Evolutionary conservation across 2,329 filamentous ascomycete genomes (phyloP), one percentile per base, ranked within the genome.

Genomic region (Cytospora mali): DNA sequence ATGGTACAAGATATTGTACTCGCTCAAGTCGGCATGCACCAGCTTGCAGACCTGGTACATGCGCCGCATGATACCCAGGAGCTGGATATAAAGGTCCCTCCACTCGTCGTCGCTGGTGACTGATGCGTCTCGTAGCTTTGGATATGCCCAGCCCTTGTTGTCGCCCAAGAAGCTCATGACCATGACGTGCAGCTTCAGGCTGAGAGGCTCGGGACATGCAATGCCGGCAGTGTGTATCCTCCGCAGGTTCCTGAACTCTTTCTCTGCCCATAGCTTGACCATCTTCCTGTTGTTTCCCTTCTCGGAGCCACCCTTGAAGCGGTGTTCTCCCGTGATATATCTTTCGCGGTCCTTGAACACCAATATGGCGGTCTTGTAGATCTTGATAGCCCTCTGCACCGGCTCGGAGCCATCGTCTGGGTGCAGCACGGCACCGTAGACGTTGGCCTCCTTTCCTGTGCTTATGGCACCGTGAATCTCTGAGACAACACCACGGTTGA

Each of bases 191-290:
- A 94, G 84, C 71, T 94, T 93, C 55, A 99, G 86, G 70, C 89
- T 88, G 64, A 98, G 81, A 3, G 95, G 93, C 73, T 97, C 92
- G 0, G 95, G 95, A 69, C 91, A 96, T 6, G 93, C 90, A 60
- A 99, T 97, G 9, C 91, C 92, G 9, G 93, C 90, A 6, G 86
- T 80, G 75, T 96, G 81, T 66, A 99, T 89, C 61, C 95, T 85
- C 68, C 92, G 88, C 71, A 99, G 77, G 76, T 99, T 99, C 49
- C 95, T 87, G 80, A 96, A 96, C 78, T 99, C 95, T 78, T 99
- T 99, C 78, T 99, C 94, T 0, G 96, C 96, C 95, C 95, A 99
- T 27, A 97, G 82, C 76, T 97, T 96, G 69, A 99, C 94, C 94
- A 98, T 98, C 69, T 94, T 93, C 55, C 93, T 87, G 79, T 93